Evolutionary conservation across 1,284 basidiomycete species (phyloP).

Genomic region (Leccinum pachyderme): DNA sequence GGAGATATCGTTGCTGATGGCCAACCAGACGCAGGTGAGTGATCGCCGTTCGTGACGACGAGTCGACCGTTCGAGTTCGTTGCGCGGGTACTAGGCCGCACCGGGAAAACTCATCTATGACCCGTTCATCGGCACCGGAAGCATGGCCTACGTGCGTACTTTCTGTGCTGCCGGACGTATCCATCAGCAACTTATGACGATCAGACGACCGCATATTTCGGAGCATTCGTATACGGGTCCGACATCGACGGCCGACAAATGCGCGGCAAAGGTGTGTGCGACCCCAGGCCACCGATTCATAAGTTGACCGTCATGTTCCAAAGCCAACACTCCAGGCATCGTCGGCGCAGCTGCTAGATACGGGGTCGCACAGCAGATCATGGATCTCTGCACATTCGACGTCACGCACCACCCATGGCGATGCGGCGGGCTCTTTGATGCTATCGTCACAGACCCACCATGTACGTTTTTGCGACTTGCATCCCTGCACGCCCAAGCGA

Average conservation of each 20-base stretch:
- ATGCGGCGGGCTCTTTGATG: conserved; percentile 87
- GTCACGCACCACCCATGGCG: conserved; percentile 89
- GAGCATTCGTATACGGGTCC: conserved; percentile 85
- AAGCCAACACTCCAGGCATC: conserved; percentile 66
- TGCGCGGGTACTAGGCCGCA: conserved; percentile 70
- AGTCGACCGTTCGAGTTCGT: not conserved
- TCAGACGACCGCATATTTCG: conserved; percentile 84
- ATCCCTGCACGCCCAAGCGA: not conserved
- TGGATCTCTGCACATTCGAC: conserved; percentile 90
- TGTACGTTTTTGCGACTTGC: conserved; percentile 50
- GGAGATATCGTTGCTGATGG: conserved; percentile 93
- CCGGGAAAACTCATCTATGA: conserved; percentile 93
- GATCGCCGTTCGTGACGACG: not conserved
- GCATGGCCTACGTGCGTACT: conserved; percentile 79
- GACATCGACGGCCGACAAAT: conserved; percentile 98
- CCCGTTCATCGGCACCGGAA: conserved; percentile 96
- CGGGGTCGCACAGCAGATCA: conserved; percentile 68
- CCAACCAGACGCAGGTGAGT: conserved; percentile 84
- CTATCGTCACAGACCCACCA: conserved; percentile 92
- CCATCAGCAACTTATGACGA: not conserved
- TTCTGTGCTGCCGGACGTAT: not conserved
- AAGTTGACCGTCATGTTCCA: not conserved
- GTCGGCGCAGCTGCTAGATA: conserved; percentile 84
- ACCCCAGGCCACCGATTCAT: not conserved
- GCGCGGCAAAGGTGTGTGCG: conserved; percentile 75